Conservation (phyloP, 306 rosid genomes). For the Arachis stenosperma region DNA sequence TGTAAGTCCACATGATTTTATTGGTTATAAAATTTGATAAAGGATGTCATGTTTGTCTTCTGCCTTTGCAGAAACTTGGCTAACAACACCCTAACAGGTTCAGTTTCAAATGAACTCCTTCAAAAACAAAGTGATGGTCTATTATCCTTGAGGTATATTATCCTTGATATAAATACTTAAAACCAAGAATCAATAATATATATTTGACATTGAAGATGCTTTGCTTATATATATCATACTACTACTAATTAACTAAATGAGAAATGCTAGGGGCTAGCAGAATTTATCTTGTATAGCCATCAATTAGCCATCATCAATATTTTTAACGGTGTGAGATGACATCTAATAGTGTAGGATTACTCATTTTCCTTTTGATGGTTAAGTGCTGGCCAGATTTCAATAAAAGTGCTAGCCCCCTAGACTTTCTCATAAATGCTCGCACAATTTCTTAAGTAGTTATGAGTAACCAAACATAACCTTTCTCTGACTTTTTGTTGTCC, state of each 20-base stretch:
- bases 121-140: conserved; percentile 38
- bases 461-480: too few relatives aligned
- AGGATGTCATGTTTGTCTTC: conserved; percentile 2
- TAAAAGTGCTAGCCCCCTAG: too few relatives aligned
- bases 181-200: not conserved
- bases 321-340: too few relatives aligned
- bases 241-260: too few relatives aligned
- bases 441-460: not conserved
- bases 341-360: too few relatives aligned
- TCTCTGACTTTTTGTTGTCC: conserved; percentile 18
- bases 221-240: too few relatives aligned
- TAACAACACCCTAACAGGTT: conserved; percentile 45
- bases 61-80: conserved; percentile 53
- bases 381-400: too few relatives aligned
- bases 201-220: not conserved
- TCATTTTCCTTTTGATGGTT: too few relatives aligned
- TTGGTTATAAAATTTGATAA: not conserved
- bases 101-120: conserved; percentile 43
- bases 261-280: too few relatives aligned
- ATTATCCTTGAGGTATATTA: conserved; percentile 52
- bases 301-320: too few relatives aligned
- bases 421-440: not conserved
- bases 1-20: conserved; percentile 45
- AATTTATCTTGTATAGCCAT: too few relatives aligned
- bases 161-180: not conserved